Percentiles rank a stretch among this genome's conserved stretches.
These are phyloP conservation scores for Ilex aquifolium DNA, from an alignment of 257 asterid genomes.

Conservation along the genomic window DNA sequence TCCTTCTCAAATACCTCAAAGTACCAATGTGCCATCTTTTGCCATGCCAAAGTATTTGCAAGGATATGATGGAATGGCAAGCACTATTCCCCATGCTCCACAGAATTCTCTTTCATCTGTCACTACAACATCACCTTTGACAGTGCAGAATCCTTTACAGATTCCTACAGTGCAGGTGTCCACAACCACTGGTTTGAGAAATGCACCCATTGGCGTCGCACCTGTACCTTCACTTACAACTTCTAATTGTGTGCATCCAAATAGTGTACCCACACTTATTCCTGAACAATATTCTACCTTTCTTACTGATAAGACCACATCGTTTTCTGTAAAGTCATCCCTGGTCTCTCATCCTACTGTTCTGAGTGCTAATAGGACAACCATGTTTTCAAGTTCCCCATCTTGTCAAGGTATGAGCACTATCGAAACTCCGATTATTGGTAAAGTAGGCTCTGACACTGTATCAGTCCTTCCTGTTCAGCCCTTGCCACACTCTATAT, in stretches of 20 bases:
- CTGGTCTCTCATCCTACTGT: slow-evolving; percentile 31
- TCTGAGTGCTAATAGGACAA: slow-evolving; percentile 27
- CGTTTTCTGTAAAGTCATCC: slow-evolving; percentile 27
- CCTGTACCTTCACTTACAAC: slow-evolving; percentile 26
- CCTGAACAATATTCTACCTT: slow-evolving; percentile 27
- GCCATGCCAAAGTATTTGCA: slow-evolving; percentile 34
- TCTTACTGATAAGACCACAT: slow-evolving; percentile 17
- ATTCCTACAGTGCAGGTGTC: slow-evolving; percentile 19
- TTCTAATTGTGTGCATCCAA: slow-evolving; percentile 28
- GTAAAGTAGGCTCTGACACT: slow-evolving; percentile 30
- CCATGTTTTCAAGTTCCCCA: slow-evolving; percentile 26
- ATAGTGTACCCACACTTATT: slow-evolving; percentile 20
- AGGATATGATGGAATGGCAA: slow-evolving; percentile 32
- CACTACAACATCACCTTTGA: slow-evolving; percentile 14
- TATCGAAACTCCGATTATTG: slow-evolving; percentile 27
- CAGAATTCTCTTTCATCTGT: slow-evolving; percentile 28
- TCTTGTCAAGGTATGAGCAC: slow-evolving; percentile 34
- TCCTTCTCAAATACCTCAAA: slow-evolving; percentile 30
- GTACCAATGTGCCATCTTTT: slow-evolving; percentile 29
- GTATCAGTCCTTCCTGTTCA: slow-evolving; percentile 24
- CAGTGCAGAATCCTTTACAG: slow-evolving; percentile 24
- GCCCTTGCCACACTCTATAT: slow-evolving; percentile 28
- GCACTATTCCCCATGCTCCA: slow-evolving; percentile 24
- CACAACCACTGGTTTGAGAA: slow-evolving; percentile 16
- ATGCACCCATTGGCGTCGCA: slow-evolving; percentile 23